Base-by-base conservation (phyloP, 176 grass and related monocot genomes). In the Triticum dicoccoides region DNA sequence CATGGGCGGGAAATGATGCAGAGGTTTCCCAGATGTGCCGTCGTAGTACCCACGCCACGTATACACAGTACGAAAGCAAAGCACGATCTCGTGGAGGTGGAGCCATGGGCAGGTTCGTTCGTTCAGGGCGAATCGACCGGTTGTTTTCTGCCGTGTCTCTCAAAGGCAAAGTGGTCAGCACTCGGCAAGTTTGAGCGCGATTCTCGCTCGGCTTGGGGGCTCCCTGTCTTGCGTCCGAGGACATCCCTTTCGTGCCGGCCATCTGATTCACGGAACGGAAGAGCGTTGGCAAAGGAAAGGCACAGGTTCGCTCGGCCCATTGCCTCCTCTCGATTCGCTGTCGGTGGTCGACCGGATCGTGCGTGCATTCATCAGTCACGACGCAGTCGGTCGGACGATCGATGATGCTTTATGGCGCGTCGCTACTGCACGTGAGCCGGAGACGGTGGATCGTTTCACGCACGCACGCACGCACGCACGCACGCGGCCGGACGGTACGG, bases 181-280 rank as follows among this genome's bases (percentile, higher is more conserved):
- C 5, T 35, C 4, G 5, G 11, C 27, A 18, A 15, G 65, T 35
- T 38, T 42, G 18, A 69, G 33, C 65, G 29, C 24, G 37, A 80
- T 86, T 49, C 54, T 64, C 52, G 34, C 25, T 59, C 56, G 56
- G 56, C 56, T 21, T 59, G 54, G 51, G 51, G 32, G 32, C 69
- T 80, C 54, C 85, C 21, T 64, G 67, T 21, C 77, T 72, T 38
- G 42, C 21, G 10, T 58, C 42, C 32, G 54, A 65, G 21, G 17
- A 27, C 32, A 83, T 77, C 12, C 80, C 69, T 59, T 58, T 29
- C 86, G 47, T 88, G 86, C 80, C 5, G 71, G 35, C 24, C 73
- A 18, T 51, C 9, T 9, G 13, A 25, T 73, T 44, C 69, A 24
- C 34, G 4, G 12, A 32, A 15, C 0, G 5, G 14, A 18, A 5